Conservation (phyloP, 78 protist species). For the Salpingoeca rosetta region DNA sequence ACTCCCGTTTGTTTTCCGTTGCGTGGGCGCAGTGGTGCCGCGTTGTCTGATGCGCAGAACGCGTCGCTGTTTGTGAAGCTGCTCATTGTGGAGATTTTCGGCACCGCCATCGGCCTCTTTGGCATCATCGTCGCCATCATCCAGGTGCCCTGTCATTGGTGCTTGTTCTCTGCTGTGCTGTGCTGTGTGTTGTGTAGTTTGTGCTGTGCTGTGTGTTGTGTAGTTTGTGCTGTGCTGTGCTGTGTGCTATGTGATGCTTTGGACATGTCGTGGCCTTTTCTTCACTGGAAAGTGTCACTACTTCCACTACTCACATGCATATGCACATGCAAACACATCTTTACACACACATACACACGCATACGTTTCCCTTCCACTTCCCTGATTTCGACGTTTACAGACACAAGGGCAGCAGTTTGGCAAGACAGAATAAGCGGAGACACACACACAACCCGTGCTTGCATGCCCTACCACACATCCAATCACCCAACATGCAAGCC, state of each 20-base stretch:
- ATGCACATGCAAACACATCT: background rate
- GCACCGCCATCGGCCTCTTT: slow-evolving; percentile 86
- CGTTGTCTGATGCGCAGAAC: slow-evolving; percentile 94
- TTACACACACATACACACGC: background rate
- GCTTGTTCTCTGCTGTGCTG: background rate
- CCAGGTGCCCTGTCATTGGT: slow-evolving; percentile 17
- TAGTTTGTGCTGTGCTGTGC: background rate
- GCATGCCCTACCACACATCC: too few relatives aligned
- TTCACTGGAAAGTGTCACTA: background rate
- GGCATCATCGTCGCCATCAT: slow-evolving; percentile 89
- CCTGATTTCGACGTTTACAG: too few relatives aligned
- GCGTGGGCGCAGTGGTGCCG: too few relatives aligned
- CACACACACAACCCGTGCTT: too few relatives aligned
- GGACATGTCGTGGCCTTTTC: background rate
- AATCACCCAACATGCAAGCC: too few relatives aligned
- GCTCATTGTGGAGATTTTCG: slow-evolving; percentile 89
- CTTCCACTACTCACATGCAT: background rate
- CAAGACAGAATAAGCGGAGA: too few relatives aligned
- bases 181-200: background rate
- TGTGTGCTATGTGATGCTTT: background rate
- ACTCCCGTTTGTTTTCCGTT: too few relatives aligned
- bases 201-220: background rate
- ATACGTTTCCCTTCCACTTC: background rate
- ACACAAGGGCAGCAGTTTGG: background rate
- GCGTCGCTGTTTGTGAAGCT: slow-evolving; percentile 86